Percentiles rank a stretch among this genome's conserved stretches.
Conservation (phyloP, 2,329 filamentous ascomycete genomes). For the Colletotrichum melonis region DNA sequence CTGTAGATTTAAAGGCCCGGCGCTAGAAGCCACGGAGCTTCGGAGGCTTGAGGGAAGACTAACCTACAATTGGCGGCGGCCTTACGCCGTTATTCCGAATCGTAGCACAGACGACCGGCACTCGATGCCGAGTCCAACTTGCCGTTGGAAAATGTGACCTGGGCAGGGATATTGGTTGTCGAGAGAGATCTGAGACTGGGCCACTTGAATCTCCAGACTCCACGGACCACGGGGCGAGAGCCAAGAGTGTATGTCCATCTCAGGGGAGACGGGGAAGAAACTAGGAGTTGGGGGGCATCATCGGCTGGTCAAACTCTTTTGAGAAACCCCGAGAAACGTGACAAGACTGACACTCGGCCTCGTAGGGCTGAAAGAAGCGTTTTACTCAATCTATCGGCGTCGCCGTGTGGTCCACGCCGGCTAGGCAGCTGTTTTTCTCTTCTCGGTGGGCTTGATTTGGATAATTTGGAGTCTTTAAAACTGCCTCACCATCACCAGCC, state of each 20-base stretch:
- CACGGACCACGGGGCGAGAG: not conserved
- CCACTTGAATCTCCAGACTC: not conserved
- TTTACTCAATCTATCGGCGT: not conserved
- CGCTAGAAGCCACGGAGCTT: not conserved
- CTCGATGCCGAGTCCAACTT: not conserved
- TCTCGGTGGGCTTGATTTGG: not conserved
- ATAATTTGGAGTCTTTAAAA: slow-evolving; percentile 1
- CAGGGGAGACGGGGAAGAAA: no score
- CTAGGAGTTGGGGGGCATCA: no score
- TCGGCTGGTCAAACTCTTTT: not conserved
- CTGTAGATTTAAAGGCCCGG: not conserved
- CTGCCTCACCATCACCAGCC: not conserved
- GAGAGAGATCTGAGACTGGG: not conserved
- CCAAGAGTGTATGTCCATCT: not conserved
- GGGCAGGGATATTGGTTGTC: not conserved
- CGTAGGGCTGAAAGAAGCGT: slow-evolving; percentile 16
- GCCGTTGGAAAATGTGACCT: not conserved
- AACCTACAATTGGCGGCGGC: not conserved
- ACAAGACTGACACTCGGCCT: not conserved
- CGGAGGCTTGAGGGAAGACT: no score
- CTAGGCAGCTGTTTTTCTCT: not conserved
- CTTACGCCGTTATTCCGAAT: not conserved
- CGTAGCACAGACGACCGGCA: not conserved
- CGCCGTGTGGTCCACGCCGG: slow-evolving; percentile 1
- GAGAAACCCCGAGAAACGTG: not conserved